Conservation (phyloP, 192 early-diverging fungal species). For the Coemansia sp. region DNA sequence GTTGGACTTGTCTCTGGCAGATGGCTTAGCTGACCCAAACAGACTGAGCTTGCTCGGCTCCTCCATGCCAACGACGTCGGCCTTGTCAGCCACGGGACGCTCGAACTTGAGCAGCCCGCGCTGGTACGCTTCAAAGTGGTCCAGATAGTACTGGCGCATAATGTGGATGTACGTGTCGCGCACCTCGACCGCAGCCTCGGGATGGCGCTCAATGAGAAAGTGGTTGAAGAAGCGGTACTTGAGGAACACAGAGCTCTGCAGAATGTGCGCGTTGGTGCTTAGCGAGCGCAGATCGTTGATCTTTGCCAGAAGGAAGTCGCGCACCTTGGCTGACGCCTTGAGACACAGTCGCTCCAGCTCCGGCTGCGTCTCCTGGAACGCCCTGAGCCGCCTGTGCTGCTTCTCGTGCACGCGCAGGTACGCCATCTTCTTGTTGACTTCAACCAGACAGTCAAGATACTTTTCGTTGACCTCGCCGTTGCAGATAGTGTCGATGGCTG, state of each 20-base stretch:
- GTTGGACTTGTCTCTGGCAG: conserved; percentile 77
- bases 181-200: conserved; percentile 85
- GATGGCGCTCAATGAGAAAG: conserved; percentile 87
- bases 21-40: conserved; percentile 67
- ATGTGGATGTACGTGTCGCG: conserved; percentile 82
- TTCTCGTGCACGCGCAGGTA: conserved; percentile 73
- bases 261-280: conserved; percentile 89
- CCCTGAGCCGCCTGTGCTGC: conserved; percentile 73
- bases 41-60: conserved; percentile 75
- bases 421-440: conserved; percentile 86
- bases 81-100: conserved; percentile 74
- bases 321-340: conserved; percentile 79
- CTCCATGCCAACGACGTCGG: conserved; percentile 84
- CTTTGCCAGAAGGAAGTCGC: conserved; percentile 82
- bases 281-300: conserved; percentile 85
- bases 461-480: conserved; percentile 91
- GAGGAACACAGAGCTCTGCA: conserved; percentile 87
- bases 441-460: conserved; percentile 78
- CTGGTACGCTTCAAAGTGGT: conserved; percentile 89
- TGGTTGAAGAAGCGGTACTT: conserved; percentile 91
- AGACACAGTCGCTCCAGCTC: conserved; percentile 89
- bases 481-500: conserved; percentile 78
- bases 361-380: conserved; percentile 83
- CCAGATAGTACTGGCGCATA: conserved; percentile 81
- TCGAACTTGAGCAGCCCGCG: conserved; percentile 74